A percentile compares a stretch with the other conserved stretches of the same genome.
These are phyloP conservation scores for Anisodus acutangulus DNA, from an alignment of 257 asterid species.

Conservation along the genomic window DNA sequence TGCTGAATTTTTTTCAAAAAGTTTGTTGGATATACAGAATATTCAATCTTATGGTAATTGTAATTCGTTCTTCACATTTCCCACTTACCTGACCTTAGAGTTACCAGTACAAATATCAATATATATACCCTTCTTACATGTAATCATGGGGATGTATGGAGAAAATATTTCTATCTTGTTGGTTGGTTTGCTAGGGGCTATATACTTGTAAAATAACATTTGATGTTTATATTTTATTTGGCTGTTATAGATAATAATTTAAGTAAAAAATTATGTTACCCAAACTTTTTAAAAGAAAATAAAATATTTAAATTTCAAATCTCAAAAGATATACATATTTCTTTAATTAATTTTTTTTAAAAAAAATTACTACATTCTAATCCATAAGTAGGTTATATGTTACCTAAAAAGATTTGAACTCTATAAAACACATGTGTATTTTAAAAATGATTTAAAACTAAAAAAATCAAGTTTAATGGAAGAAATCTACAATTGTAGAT, in stretches of 20 bases:
- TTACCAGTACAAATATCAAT: no score
- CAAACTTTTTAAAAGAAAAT: not conserved
- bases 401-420: not conserved
- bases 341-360: no score
- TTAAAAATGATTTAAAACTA: not conserved
- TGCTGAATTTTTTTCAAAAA: conserved; percentile 35
- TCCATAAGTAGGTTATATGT: not conserved
- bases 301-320: no score
- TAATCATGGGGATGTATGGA: no score
- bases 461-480: not conserved
- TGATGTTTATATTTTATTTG: not conserved
- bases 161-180: no score
- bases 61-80: conserved; percentile 32
- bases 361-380: not conserved
- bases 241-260: not conserved
- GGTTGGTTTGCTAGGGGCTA: no score
- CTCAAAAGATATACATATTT: no score
- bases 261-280: not conserved
- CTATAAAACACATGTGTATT: not conserved
- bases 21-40: not conserved
- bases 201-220: not conserved
- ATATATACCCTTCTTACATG: no score
- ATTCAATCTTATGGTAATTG: conserved; percentile 28
- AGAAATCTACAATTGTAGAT: not conserved
- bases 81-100: not conserved